Evolutionary conservation across 129 eudicot genomes (phyloP).

Genomic region (carrot (Daucus carota)): DNA sequence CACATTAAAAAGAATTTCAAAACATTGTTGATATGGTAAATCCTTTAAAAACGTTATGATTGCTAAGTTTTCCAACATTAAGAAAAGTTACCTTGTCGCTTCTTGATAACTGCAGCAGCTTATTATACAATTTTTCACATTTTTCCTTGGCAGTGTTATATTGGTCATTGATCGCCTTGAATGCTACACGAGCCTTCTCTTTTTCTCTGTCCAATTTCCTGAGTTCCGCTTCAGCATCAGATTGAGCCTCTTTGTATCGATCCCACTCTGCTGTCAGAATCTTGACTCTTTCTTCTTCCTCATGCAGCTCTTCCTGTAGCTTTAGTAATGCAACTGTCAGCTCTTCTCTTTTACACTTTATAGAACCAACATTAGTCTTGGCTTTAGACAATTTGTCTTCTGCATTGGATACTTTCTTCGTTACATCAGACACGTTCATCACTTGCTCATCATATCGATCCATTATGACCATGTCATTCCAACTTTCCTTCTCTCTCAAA

Average conservation of each 20-base stretch:
- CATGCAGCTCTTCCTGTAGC: not conserved
- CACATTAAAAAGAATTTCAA: not conserved
- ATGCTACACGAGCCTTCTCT: not conserved
- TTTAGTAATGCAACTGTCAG: not conserved
- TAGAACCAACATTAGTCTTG: not conserved
- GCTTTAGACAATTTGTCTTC: not conserved
- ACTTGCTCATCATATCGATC: not conserved
- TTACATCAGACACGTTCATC: not conserved
- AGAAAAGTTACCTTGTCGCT: not conserved
- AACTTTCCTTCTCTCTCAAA: not conserved
- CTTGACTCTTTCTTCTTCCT: slow-evolving; percentile 5
- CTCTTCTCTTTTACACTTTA: not conserved
- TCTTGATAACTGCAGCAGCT: not conserved
- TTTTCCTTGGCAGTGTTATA: not conserved
- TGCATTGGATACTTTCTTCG: not conserved
- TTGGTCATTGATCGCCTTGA: not conserved
- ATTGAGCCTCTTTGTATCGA: not conserved
- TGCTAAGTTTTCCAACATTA: not conserved
- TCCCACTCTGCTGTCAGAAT: not conserved
- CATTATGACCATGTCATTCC: not conserved
- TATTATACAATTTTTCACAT: not conserved
- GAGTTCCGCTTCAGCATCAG: not conserved
- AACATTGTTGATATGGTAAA: not conserved
- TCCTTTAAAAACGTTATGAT: not conserved
- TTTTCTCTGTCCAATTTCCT: not conserved